Conservation (phyloP, 169 alveolate species). For the Plasmodium gallinaceum region DNA sequence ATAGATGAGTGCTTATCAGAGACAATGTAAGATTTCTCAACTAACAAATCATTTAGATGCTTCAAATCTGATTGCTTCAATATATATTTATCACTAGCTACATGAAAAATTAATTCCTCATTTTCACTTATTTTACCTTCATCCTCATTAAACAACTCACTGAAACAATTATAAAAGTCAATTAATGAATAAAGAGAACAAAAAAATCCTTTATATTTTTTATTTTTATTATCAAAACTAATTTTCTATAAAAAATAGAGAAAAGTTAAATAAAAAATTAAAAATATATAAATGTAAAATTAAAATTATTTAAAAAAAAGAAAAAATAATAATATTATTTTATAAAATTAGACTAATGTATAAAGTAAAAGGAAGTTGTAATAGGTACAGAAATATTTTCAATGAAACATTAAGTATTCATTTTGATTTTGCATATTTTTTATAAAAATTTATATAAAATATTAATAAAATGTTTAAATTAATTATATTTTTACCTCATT, state of each 20-base stretch:
- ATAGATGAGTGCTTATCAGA: constrained; percentile 51
- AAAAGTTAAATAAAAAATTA: not conserved
- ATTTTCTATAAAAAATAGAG: constrained; percentile 35
- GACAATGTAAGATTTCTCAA: constrained; percentile 48
- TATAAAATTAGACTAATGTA: too few species aligned
- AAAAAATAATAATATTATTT: too few species aligned
- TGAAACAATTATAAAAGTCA: constrained; percentile 46
- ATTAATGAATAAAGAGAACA: constrained; percentile 62
- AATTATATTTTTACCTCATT: constrained; percentile 30
- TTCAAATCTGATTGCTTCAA: constrained; percentile 46
- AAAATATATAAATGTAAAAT: not conserved
- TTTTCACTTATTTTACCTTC: constrained; percentile 68
- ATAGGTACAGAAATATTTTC: not conserved
- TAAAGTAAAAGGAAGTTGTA: not conserved
- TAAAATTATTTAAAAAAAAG: not conserved
- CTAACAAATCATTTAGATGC: constrained; percentile 51
- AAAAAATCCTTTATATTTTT: constrained; percentile 46
- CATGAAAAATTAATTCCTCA: constrained; percentile 62
- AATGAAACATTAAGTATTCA: too few species aligned
- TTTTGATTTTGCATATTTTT: too few species aligned
- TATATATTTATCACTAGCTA: constrained; percentile 57
- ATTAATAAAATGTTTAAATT: not conserved
- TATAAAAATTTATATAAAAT: not conserved
- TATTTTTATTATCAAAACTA: constrained; percentile 26
- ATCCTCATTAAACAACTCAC: constrained; percentile 47